Percentiles rank a stretch among this genome's conserved stretches.
phyloP scores from a whole-genome alignment of 83 land plant species.

The Isoetes engelmannii region DNA sequence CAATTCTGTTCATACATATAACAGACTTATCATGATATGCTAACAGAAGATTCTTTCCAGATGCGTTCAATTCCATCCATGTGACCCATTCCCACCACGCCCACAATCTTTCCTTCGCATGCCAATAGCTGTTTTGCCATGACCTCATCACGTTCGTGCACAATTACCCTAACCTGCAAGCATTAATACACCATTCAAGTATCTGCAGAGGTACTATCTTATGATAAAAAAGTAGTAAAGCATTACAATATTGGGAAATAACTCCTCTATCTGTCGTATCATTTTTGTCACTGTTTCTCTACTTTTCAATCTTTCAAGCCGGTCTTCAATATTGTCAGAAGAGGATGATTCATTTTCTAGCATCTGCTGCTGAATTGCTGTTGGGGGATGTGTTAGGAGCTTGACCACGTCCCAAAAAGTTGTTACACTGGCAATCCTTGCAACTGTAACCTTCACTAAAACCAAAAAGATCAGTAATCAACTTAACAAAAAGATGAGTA shows the following conservation, averaged over 20 bases:
- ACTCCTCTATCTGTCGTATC: constrained; percentile 22
- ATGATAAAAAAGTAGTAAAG: background rate
- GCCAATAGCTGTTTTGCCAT: constrained; percentile 25
- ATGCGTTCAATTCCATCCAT: constrained; percentile 42
- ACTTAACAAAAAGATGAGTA: background rate
- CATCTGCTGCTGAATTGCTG: constrained; percentile 1
- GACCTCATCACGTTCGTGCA: constrained; percentile 32
- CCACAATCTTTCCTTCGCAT: constrained; percentile 42
- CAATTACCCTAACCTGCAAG: constrained; percentile 28
- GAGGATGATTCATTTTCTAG: constrained; percentile 9
- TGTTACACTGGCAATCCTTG: constrained; percentile 19
- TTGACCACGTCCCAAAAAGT: constrained; percentile 24
- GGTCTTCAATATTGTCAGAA: constrained; percentile 6
- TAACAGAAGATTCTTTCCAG: constrained; percentile 18
- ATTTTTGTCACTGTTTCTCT: constrained; percentile 25
- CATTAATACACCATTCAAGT: background rate
- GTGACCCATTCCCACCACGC: constrained; percentile 43
- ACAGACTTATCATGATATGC: no score
- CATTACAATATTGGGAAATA: constrained; percentile 25
- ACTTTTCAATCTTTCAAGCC: constrained; percentile 24
- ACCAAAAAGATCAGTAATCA: background rate
- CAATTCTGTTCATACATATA: no score
- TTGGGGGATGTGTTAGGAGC: constrained; percentile 13
- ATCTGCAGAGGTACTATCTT: background rate
- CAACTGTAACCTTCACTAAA: constrained; percentile 21